Evolutionary conservation across 352 stramenopile species (phyloP), one percentile per base, ranked within the genome.

Genomic region (Globisporangium middletonii): DNA sequence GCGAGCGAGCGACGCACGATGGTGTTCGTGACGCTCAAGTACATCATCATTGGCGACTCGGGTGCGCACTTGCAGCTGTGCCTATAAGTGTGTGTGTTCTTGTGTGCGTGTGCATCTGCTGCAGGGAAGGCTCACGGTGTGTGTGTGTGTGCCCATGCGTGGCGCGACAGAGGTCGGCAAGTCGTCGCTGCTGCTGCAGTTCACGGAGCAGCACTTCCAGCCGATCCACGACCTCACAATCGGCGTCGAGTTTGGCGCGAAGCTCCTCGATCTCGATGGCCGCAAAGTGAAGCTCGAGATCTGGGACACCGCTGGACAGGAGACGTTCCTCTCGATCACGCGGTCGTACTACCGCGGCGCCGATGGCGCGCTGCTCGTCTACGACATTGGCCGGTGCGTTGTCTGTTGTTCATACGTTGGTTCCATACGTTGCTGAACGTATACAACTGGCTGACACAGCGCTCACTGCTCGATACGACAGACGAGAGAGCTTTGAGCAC

Each of bases 201-300:
- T 96, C 77, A 95, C 84, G 16, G 88, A 96, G 66, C 77, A 96
- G 60, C 85, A 91, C 55, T 97, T 96, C 71, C 82, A 92, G 63
- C 77, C 83, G 35, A 87, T 91, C 49, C 89, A 96, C 67, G 86
- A 95, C 67, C 75, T 96, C 57, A 97, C 88, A 26, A 95, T 97
- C 62, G 88, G 89, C 59, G 88, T 97, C 26, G 89, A 97, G 69
- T 97, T 96, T 61, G 88, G 86, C 16, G 81, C 85, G 37, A 96
- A 96, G 68, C 67, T 95, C 51, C 72, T 94, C 1, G 72, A 90
- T 46, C 73, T 97, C 46, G 83, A 94, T 49, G 77, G 79, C 16
- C 72, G 81, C 43, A 84, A 95, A 55, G 82, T 95, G 23, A 96
- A 97, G 68, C 77, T 96, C 27, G 83, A 96, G 76, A 97, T 97